Base-by-base conservation (phyloP, 2,329 filamentous ascomycete species). In the Fusarium sp. region DNA sequence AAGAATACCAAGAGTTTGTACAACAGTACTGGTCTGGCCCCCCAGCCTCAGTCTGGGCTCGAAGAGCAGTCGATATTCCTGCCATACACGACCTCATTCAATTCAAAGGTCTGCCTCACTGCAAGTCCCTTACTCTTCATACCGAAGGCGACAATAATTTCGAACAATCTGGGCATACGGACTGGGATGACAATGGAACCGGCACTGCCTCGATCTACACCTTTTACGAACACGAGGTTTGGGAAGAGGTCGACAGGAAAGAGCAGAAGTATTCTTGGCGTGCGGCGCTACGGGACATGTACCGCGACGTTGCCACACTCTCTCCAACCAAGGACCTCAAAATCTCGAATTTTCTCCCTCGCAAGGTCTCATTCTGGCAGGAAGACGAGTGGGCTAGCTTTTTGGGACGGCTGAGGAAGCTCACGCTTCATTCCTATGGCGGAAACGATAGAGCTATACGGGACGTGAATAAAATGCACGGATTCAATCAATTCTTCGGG, bases 1-100 rank as follows among this genome's bases (percentile, higher is more conserved):
- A 4, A 30, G 10, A 22, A 7, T 9, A 6, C 6, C 4, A 4
- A 4, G 13, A 15, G 7, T 13, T 3, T 15, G 3, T 6, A 33
- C 32, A 60, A 1, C 43, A 47, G 56, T 54, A 67, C 20, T 54
- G 47, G 40, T n/a, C n/a, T 15, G 30, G 11, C 0, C 53, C 37
- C 7, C 63, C 65, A 0, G 48, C 35, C 7, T 67, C 63, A 15
- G 58, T 64, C 20, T 64, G 63, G 63, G 53, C 63, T 2, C 35
- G 52, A 11, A 20, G 48, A 20, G 39, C 19, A 19, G 14, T 27
- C 17, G 49, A 64, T 13, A 23, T 22, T 3, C 10, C 22, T 11
- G 4, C 19, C 6, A 10, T 67, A 0, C 50, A 52, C 11, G n/a
- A 52, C 13, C 25, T 67, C 4, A 32, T 55, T 7, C 45, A 17